Evolutionary conservation across 129 eudicot species (phyloP), one percentile per base, ranked within the genome.

Genomic region (Chrysanthemum lavandulifolium): DNA sequence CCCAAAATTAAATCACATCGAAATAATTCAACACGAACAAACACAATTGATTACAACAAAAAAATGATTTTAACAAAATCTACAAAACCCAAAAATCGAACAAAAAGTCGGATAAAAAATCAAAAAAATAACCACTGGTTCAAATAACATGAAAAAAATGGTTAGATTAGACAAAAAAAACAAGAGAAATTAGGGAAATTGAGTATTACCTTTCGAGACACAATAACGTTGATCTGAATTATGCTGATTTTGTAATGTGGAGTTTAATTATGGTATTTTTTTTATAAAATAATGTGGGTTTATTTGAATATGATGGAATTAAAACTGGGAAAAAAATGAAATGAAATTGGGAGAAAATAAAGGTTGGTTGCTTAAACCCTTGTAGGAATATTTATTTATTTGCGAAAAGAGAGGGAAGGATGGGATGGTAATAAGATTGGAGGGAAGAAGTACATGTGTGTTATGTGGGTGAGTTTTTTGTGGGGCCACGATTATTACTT

Each of bases 321-420:
- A 19, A 31, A 40, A 56, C 33, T 31, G 33, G 12, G 33, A 55
- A 47, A 25, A 19, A 19, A 19, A 19, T 19, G 21, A 19, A 19
- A 19, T 19, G 21, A 48, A 51, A 13, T 68, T 68, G n/a, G 76
- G 73, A 25, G 59, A 67, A 67, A 67, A 67, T 45, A 50, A 31
- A 31, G 61, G 48, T 70, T 33, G 60, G 76, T 71, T 65, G 87
- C 85, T 83, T 71, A 80, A 83, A 80, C 81, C 87, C 87, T 82
- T 65, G 47, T 40, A 40, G 47, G 47, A 40, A 40, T 5, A 5
- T 27, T 27, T 27, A 27, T 27, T 27, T 29, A 29, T 40, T 40
- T 40, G 47, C 8, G 45, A 40, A 2, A 40, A 36, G 3, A 31
- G 7, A n/a, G 12, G 18, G 15, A 11, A 16, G 50, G 6, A 7